phyloP scores from a whole-genome alignment of 2,329 filamentous ascomycete species.

The Penicillium aurantiogriseum region DNA sequence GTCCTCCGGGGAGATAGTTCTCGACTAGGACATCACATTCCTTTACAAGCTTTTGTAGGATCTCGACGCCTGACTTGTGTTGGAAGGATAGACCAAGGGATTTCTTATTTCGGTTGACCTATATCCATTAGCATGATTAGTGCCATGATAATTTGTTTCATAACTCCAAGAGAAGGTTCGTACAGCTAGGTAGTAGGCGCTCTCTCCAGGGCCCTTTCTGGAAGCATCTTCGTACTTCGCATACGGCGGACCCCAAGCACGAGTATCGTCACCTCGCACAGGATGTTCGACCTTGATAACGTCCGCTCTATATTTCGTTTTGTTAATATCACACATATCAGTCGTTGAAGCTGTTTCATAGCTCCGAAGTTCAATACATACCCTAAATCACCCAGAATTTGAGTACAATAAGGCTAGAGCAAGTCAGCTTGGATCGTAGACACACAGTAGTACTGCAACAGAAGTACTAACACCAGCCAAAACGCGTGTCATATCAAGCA shows the following conservation, averaged over 20 bases:
- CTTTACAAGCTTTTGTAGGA: slow-evolving; percentile 79
- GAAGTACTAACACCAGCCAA: slow-evolving; percentile 74
- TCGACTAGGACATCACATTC: slow-evolving; percentile 92
- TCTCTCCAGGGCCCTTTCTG: slow-evolving; percentile 72
- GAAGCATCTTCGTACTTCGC: slow-evolving; percentile 67
- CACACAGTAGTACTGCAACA: neutral
- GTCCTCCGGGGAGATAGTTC: slow-evolving; percentile 86
- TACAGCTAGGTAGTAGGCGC: slow-evolving; percentile 91
- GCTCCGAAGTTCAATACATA: slow-evolving; percentile 47
- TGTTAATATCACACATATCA: neutral
- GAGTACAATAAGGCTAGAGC: slow-evolving; percentile 86
- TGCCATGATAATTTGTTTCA: neutral
- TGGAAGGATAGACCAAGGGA: slow-evolving; percentile 90
- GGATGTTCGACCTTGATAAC: slow-evolving; percentile 98
- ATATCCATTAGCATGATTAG: neutral
- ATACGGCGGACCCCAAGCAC: slow-evolving; percentile 95
- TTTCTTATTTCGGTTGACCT: slow-evolving; percentile 98
- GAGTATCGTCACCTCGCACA: slow-evolving; percentile 83
- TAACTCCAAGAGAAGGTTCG: slow-evolving; percentile 21
- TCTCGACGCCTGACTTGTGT: slow-evolving; percentile 75
- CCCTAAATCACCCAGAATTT: slow-evolving; percentile 95
- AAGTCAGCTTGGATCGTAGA: slow-evolving; percentile 12
- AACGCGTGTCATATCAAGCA: slow-evolving; percentile 95
- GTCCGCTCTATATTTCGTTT: slow-evolving; percentile 65
- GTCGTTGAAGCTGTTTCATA: neutral